These are phyloP conservation scores for Quercus ilex DNA, from an alignment of 306 rosid genomes.

Conservation along the genomic window DNA sequence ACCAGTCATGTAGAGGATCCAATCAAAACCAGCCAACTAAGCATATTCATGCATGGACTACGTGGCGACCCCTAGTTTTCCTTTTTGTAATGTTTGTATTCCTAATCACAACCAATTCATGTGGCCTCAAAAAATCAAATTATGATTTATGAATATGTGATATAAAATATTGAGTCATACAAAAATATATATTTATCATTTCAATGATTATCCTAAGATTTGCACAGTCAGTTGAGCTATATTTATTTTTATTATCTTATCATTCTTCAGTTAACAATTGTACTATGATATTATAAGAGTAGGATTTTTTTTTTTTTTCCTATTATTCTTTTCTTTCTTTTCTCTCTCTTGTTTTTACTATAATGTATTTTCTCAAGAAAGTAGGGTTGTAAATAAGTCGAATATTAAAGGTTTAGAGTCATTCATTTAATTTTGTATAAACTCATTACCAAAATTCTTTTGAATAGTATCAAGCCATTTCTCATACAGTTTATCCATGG, in stretches of 20 bases:
- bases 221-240: not conserved
- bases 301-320: not conserved
- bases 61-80: conserved; percentile 30
- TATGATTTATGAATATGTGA: not conserved
- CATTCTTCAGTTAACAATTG: not conserved
- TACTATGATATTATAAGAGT: not conserved
- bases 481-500: too few relatives aligned
- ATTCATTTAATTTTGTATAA: too few relatives aligned
- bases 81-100: conserved; percentile 19
- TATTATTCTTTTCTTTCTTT: not conserved
- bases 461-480: too few relatives aligned
- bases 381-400: too few relatives aligned
- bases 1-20: conserved; percentile 13
- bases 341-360: not conserved
- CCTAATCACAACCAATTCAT: conserved; percentile 3
- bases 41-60: conserved; percentile 11
- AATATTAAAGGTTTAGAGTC: too few relatives aligned
- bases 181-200: not conserved
- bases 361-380: too few relatives aligned
- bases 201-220: conserved; percentile 39
- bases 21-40: conserved; percentile 19
- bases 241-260: not conserved
- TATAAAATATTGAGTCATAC: conserved; percentile 16
- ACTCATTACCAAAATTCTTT: too few relatives aligned
- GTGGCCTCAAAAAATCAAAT: conserved; percentile 3